A percentile compares a stretch with the other conserved stretches of the same genome.
Evolutionary conservation across 75 land plant genomes (phyloP).

Genomic region (Pseudotsuga menziesii): DNA sequence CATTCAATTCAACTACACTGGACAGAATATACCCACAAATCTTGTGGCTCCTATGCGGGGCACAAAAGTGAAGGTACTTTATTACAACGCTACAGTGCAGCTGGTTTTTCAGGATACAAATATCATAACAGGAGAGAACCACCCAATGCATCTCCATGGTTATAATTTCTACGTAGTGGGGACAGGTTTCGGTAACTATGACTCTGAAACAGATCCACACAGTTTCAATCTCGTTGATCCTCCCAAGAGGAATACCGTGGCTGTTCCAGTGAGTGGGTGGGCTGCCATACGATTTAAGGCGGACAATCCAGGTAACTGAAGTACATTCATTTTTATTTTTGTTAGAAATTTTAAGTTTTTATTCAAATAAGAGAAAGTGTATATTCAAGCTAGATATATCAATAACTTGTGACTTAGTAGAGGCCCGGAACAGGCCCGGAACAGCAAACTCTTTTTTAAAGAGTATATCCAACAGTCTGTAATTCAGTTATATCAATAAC

Average conservation of each 20-base stretch:
- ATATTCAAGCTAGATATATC: too few relatives aligned
- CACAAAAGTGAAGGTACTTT: conserved; percentile 10
- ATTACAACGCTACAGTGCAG: conserved; percentile 15
- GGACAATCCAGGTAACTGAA: conserved; percentile 27
- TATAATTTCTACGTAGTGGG: conserved; percentile 29
- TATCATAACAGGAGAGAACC: conserved; percentile 14
- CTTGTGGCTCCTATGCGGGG: neutral
- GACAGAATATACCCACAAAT: too few relatives aligned
- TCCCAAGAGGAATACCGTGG: conserved; percentile 30
- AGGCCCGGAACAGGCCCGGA: too few relatives aligned
- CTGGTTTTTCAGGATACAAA: conserved; percentile 30
- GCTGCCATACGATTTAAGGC: conserved; percentile 25
- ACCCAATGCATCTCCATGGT: conserved; percentile 39
- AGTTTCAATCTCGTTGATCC: conserved; percentile 32
- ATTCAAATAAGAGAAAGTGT: too few relatives aligned
- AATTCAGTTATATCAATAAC: too few relatives aligned
- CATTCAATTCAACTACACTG: too few relatives aligned
- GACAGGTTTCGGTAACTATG: conserved; percentile 26
- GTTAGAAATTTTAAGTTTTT: too few relatives aligned
- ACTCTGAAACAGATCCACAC: conserved; percentile 4
- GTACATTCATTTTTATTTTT: too few relatives aligned
- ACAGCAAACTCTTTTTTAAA: too few relatives aligned
- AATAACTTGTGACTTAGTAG: too few relatives aligned
- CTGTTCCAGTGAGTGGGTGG: conserved; percentile 21
- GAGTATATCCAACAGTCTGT: too few relatives aligned